Conservation (phyloP, 1,284 basidiomycete species). For the Dichomitus squalens region DNA sequence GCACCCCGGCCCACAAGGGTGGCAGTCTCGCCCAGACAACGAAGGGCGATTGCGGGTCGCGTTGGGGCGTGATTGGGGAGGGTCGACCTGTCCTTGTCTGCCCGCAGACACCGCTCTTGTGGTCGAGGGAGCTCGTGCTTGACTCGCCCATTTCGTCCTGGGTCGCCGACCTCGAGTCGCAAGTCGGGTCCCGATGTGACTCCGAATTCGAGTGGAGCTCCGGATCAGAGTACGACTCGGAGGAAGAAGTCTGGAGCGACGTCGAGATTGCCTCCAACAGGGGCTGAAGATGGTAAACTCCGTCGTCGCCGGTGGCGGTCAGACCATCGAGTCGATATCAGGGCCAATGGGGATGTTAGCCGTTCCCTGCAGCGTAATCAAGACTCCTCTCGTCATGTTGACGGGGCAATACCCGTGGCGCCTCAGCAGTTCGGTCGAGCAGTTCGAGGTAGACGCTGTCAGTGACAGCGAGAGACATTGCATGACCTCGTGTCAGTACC, state of each 20-base stretch:
- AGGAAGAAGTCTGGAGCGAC: not conserved
- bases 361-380: no score
- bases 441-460: not conserved
- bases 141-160: not conserved
- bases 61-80: not conserved
- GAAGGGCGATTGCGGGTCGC: not conserved
- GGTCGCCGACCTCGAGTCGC: not conserved
- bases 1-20: not conserved
- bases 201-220: not conserved
- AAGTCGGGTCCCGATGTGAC: not conserved
- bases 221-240: not conserved
- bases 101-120: not conserved
- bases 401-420: no score
- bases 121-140: not conserved
- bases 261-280: no score
- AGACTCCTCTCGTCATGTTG: no score
- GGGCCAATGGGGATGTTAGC: no score
- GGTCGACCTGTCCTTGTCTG: not conserved
- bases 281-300: no score
- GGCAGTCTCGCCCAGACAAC: not conserved
- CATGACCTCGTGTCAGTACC: not conserved
- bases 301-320: no score
- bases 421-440: not conserved
- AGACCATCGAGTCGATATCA: no score
- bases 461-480: not conserved